Evolutionary conservation across 2,329 filamentous ascomycete species (phyloP).

Genomic region (Stagonosporopsis cucurbitacearum): DNA sequence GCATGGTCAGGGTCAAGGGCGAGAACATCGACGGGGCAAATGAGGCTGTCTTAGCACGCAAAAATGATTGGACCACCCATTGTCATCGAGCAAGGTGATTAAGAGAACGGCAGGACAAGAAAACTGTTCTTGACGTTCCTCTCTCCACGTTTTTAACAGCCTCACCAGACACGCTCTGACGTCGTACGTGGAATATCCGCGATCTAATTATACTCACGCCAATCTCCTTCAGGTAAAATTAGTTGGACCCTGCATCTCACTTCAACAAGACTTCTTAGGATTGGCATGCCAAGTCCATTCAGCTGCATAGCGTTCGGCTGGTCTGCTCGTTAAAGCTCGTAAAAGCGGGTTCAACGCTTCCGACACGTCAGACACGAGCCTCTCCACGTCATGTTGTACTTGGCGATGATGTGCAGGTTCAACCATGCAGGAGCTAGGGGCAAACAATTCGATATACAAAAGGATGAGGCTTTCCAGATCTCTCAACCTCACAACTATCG

Average conservation of each 20-base stretch:
- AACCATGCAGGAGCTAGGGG: constrained; percentile 13
- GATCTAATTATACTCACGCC: constrained; percentile 3
- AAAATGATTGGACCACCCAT: neutral
- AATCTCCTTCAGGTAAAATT: neutral
- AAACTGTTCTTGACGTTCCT: neutral
- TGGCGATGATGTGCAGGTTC: constrained; percentile 9
- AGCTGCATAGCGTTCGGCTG: constrained; percentile 11
- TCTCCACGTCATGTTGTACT: constrained; percentile 16
- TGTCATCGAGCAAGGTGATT: neutral
- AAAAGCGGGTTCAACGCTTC: constrained; percentile 3
- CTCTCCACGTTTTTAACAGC: constrained; percentile 2
- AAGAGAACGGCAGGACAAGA: neutral
- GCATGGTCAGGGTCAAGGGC: neutral
- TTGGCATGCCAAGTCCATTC: constrained; percentile 9
- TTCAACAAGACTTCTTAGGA: constrained; percentile 5
- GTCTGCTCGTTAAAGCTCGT: constrained; percentile 10
- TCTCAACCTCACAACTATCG: neutral
- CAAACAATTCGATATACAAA: constrained; percentile 6
- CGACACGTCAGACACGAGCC: constrained; percentile 19
- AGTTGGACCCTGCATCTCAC: constrained; percentile 5
- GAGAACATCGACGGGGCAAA: neutral
- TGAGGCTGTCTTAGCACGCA: neutral
- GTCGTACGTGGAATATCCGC: constrained; percentile 3
- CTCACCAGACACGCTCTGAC: constrained; percentile 3
- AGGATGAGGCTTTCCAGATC: neutral